These are phyloP conservation scores for Mycena pura DNA, from an alignment of 768 basidiomycete species.

Conservation along the genomic window DNA sequence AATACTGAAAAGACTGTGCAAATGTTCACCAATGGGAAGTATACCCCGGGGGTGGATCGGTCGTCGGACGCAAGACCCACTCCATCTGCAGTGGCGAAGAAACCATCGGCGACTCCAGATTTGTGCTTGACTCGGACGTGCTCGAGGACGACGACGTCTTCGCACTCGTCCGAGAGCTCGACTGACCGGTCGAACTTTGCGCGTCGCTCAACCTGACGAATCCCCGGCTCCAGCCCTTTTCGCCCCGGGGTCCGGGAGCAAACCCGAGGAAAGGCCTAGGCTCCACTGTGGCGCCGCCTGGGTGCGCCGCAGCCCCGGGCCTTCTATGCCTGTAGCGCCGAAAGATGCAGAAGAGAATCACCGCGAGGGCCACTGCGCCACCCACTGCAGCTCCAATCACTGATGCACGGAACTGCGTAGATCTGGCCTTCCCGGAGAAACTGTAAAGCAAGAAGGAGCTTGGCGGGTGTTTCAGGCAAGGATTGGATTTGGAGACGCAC, in stretches of 20 bases:
- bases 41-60: slow-evolving; percentile 15
- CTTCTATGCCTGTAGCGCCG: background rate
- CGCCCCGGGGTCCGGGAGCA: background rate
- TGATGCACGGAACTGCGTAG: background rate
- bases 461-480: too few species aligned
- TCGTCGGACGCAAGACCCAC: slow-evolving; percentile 19
- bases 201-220: background rate
- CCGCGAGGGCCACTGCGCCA: background rate
- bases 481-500: too few species aligned
- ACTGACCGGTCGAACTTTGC: background rate
- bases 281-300: too few species aligned
- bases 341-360: background rate
- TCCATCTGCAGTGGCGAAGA: slow-evolving; percentile 9
- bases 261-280: slow-evolving; percentile 10
- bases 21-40: too few species aligned
- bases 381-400: background rate
- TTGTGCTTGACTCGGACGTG: background rate
- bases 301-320: too few species aligned
- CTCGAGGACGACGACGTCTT: background rate
- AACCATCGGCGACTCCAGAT: too few species aligned
- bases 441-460: too few species aligned
- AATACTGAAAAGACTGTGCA: too few species aligned
- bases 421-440: background rate
- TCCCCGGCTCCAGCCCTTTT: background rate
- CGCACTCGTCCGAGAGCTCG: background rate